A percentile compares a stretch with the other conserved stretches of the same genome.
Evolutionary conservation across 148 eudicot genomes (phyloP).

Genomic region (Fagopyrum tataricum): DNA sequence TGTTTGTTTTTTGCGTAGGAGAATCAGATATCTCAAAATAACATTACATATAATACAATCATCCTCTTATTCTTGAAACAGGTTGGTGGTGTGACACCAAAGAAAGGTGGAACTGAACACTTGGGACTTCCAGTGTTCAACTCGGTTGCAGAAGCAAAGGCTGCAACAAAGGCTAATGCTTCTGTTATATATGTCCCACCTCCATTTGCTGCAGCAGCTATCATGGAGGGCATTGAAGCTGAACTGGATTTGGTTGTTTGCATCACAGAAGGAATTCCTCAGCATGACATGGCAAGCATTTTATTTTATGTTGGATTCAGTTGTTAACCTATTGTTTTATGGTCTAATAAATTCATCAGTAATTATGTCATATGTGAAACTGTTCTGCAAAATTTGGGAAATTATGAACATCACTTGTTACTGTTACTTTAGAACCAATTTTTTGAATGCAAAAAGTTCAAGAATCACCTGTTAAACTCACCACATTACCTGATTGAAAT

Average conservation of each 20-base stretch:
- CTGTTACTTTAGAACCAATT: not conserved
- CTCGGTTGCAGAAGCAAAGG: constrained; percentile 91
- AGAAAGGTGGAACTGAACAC: constrained; percentile 96
- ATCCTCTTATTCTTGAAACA: constrained; percentile 16
- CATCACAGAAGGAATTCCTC: constrained; percentile 99
- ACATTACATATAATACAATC: not conserved
- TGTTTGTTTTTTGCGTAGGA: not conserved
- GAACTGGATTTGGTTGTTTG: constrained; percentile 90
- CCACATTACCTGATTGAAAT: not conserved
- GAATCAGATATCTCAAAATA: not conserved
- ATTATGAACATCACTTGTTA: not conserved
- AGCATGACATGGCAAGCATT: constrained; percentile 85
- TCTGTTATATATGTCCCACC: constrained; percentile 97
- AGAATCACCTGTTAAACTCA: not conserved
- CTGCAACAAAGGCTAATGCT: constrained; percentile 92
- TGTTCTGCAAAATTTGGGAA: not conserved
- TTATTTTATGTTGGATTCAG: constrained; percentile 4
- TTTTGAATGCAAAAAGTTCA: not conserved
- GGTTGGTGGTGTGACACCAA: constrained; percentile 99
- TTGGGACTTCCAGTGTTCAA: constrained; percentile 94
- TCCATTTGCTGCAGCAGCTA: constrained; percentile 92
- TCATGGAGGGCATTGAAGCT: constrained; percentile 93
- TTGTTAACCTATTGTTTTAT: not conserved
- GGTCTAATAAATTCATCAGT: constrained; percentile 1
- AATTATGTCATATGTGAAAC: not conserved